Percentiles rank a stretch among this genome's conserved stretches.
These are phyloP conservation scores for Rhizoclosmatium hyalinum DNA, from an alignment of 371 early-diverging fungal species.

Conservation along the genomic window DNA sequence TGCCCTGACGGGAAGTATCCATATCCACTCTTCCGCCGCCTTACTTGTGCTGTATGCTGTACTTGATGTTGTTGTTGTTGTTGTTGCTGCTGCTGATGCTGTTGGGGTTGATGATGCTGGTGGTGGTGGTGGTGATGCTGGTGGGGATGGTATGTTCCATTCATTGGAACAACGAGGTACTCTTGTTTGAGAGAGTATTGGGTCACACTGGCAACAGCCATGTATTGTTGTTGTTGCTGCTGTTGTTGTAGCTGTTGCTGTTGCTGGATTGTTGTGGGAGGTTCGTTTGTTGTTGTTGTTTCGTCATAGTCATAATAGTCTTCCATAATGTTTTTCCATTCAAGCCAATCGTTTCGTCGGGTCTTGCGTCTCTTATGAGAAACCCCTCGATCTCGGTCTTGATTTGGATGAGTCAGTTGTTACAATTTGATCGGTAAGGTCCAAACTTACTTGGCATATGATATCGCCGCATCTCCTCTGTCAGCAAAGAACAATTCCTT, in stretches of 20 bases:
- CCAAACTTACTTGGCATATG: constrained; percentile 27
- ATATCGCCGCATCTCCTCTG: constrained; percentile 28
- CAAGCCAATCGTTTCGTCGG: constrained; percentile 11
- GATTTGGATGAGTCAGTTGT: neutral
- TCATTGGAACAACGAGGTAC: too few species aligned
- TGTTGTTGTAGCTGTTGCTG: neutral
- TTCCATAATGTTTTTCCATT: constrained; percentile 25
- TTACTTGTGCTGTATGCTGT: neutral
- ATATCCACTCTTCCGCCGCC: neutral
- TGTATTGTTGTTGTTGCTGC: neutral
- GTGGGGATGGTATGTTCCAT: too few species aligned
- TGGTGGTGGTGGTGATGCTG: too few species aligned
- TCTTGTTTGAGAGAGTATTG: too few species aligned
- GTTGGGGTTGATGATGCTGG: too few species aligned
- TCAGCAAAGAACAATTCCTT: constrained; percentile 20
- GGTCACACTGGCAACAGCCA: too few species aligned
- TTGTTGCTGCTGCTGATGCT: too few species aligned
- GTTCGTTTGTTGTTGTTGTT: too few species aligned
- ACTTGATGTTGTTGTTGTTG: too few species aligned
- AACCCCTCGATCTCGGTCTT: constrained; percentile 24
- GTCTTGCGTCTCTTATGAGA: constrained; percentile 20
- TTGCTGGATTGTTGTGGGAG: neutral
- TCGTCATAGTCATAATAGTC: constrained; percentile 20
- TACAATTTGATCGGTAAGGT: neutral
- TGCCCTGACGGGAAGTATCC: constrained; percentile 20